Base-by-base conservation (phyloP, 2,329 filamentous ascomycete species). In the Stagonosporopsis vannaccii region DNA sequence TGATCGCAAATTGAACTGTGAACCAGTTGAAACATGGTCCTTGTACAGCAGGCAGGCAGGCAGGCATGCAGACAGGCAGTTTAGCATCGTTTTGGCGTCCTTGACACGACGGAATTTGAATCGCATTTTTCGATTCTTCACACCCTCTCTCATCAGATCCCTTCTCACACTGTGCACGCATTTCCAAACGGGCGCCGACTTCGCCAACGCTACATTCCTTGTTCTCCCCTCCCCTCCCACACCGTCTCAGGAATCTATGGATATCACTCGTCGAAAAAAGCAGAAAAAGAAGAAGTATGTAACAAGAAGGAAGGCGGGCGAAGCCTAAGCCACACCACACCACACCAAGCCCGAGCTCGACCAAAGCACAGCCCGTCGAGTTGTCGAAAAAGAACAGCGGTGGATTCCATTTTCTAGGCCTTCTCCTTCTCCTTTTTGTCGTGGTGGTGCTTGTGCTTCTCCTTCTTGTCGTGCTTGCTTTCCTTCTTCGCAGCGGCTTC, bases 401-500 rank as follows among this genome's bases (percentile, higher is more conserved):
- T 5, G n/a, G 22, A 15, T 7, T 30, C 58, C 60, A 58, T 67
- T 45, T 59, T 61, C 63, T 69, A 67, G 50, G 69, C 65, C 63
- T 72, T 70, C 22, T 69, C 58, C 56, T 67, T 67, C 45, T 48
- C 23, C 30, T 67, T 62, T 69, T 93, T 89, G 75, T 92, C 17
- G 9, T 45, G 33, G 23, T 37, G 22, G 26, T 53, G 50, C 50
- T 53, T 53, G 25, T 53, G 41, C 63, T 72, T 70, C 23, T 69
- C 59, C 59, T 75, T 70, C 50, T 75, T 68, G 70, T 94, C 90
- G 75, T 92, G 88, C 71, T 88, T 85, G 71, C 85, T 84, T 64
- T 95, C 92, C 79, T 97, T 97, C 85, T 98, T 98, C 50, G 92
- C 90, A 54, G 93, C 92, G 4, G 94, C 94, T 75, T 99, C 95